phyloP scores from a whole-genome alignment of 805 yeast genomes.

The Yamadazyma laniorum region DNA sequence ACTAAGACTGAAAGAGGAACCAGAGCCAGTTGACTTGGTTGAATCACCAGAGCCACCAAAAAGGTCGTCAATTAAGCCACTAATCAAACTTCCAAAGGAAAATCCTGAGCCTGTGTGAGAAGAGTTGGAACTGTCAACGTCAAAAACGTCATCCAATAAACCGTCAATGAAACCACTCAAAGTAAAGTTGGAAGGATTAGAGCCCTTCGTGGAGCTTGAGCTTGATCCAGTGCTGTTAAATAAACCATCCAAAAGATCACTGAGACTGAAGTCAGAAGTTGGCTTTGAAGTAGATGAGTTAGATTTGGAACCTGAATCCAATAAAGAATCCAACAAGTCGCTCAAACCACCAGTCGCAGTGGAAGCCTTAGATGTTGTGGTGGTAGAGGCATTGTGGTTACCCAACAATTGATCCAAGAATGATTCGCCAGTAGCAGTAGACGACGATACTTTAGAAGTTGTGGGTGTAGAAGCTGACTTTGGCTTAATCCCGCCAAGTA shows the following conservation, averaged over 20 bases:
- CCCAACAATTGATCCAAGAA: conserved; percentile 14
- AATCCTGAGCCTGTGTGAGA: conserved; percentile 10
- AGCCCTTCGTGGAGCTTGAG: background rate
- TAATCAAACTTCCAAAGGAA: conserved; percentile 13
- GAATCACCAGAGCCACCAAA: conserved; percentile 9
- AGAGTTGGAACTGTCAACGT: conserved; percentile 10
- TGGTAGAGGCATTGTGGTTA: conserved; percentile 10
- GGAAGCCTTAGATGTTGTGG: conserved; percentile 13
- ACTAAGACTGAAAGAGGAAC: conserved; percentile 6
- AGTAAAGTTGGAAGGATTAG: conserved; percentile 12
- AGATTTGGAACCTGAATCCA: conserved; percentile 9
- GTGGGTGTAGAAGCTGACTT: conserved; percentile 3
- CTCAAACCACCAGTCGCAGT: conserved; percentile 13
- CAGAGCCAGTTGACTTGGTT: conserved; percentile 2
- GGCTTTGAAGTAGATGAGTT: conserved; percentile 9
- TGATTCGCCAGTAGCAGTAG: conserved; percentile 8
- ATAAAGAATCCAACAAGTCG: conserved; percentile 9
- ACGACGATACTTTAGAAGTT: conserved; percentile 2
- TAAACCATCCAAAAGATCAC: conserved; percentile 8
- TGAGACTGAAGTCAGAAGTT: conserved; percentile 9
- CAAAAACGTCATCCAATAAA: conserved; percentile 16
- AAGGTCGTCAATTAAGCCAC: conserved; percentile 13
- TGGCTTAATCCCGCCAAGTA: conserved; percentile 12
- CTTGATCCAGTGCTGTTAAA: conserved; percentile 6
- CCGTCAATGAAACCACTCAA: conserved; percentile 14